phyloP scores from a whole-genome alignment of 225 moss, liverwort and hornwort genomes.

The Bryoerythrophyllum caledonicum region DNA sequence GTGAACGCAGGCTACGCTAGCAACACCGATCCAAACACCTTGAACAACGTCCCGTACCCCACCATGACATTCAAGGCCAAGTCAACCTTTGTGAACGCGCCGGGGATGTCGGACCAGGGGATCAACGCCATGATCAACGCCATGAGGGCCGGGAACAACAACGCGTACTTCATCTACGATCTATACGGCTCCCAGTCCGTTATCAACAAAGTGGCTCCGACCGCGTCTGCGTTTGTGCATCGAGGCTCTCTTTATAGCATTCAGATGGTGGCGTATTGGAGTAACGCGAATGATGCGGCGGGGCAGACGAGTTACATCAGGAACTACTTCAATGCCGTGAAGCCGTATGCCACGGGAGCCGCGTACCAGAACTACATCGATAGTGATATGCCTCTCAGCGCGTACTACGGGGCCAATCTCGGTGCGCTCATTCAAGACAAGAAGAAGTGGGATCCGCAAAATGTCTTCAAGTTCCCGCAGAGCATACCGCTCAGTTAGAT shows the following conservation, averaged over 20 bases:
- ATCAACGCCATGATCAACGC: constrained; percentile 50
- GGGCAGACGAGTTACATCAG: constrained; percentile 35
- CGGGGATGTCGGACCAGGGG: constrained; percentile 55
- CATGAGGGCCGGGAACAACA: constrained; percentile 42
- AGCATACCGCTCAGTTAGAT: constrained; percentile 49
- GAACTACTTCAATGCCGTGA: constrained; percentile 48
- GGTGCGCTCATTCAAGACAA: constrained; percentile 46
- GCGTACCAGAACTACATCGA: constrained; percentile 89
- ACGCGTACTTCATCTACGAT: constrained; percentile 68
- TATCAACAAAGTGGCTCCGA: constrained; percentile 41
- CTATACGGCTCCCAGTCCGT: constrained; percentile 55
- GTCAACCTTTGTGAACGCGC: constrained; percentile 47
- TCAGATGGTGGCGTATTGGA: constrained; percentile 73
- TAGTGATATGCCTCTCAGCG: constrained; percentile 52
- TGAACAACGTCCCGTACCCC: constrained; percentile 28
- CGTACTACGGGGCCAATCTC: constrained; percentile 62
- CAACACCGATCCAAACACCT: constrained; percentile 17
- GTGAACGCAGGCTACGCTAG: constrained; percentile 41
- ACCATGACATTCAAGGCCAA: constrained; percentile 66
- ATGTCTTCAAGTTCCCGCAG: constrained; percentile 69
- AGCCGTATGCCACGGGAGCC: constrained; percentile 29
- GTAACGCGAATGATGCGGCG: constrained; percentile 19
- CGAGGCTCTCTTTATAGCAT: constrained; percentile 56
- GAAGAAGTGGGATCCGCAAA: constrained; percentile 66
- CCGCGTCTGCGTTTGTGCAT: constrained; percentile 52